Evolutionary conservation across 176 grass and related monocot genomes (phyloP), one percentile per base, ranked within the genome.

Genomic region (Leersia perrieri): DNA sequence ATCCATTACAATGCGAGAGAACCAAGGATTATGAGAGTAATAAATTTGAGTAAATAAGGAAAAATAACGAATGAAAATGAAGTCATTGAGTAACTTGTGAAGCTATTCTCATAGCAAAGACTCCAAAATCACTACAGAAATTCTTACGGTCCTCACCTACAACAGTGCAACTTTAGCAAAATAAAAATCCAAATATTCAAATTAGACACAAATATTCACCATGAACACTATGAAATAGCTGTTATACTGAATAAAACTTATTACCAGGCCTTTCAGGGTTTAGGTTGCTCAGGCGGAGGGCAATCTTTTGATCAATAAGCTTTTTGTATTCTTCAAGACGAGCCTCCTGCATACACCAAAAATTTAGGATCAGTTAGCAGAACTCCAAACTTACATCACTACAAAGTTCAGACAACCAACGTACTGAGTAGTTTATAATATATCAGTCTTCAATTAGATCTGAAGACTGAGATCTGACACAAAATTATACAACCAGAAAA

Each of bases 261-360:
- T 18, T 94, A 99, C 93, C 97, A 15, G 97, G 97, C 60, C 97
- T 93, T 91, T 93, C 90, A 90, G 97, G 91, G 66, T 96, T 99
- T 67, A 92, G 85, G 90, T 99, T 99, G 66, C 72, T 96, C 57
- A 55, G 69, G 64, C 93, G 93, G 23, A 99, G 93, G 62, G 89
- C 44, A 18, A 74, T 67, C 85, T 99, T 96, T 65, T 85, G 84
- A 39, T 99, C 97, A 82, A 99, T 80, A 32, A 84, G 64, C 76
- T 75, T 99, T 79, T 76, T 95, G 39, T 91, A 47, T 74, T 99
- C 97, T 86, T 99, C 93, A 63, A 95, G 79, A 11, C 93, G 88
- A 20, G 91, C 90, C 80, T 96, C 97, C 97, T 99, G 80, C 79
- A 92, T 60, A 86, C 10, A 44, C 44, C 28, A 4, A 60, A 45